Conservation (phyloP, 2,329 filamentous ascomycete species). For the Phyllosticta capitalensis region DNA sequence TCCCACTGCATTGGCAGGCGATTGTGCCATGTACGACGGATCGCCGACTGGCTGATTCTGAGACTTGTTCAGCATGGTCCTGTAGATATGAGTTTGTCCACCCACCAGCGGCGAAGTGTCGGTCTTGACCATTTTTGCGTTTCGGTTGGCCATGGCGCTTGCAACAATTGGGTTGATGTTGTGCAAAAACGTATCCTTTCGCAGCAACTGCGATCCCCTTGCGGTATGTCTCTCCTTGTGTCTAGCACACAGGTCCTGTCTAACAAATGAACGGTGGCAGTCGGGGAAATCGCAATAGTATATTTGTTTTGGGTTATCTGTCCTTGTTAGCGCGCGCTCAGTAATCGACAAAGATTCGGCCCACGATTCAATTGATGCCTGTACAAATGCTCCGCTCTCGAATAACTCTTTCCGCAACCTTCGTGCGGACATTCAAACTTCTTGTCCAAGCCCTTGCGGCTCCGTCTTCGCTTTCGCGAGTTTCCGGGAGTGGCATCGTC, state of each 20-base stretch:
- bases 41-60: background rate
- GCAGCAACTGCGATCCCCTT: slow-evolving; percentile 65
- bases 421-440: slow-evolving; percentile 63
- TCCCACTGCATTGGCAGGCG: background rate
- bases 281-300: slow-evolving; percentile 89
- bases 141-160: slow-evolving; percentile 18
- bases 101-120: slow-evolving; percentile 19
- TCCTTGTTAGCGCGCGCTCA: slow-evolving; percentile 8
- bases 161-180: slow-evolving; percentile 34
- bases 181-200: slow-evolving; percentile 57
- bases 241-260: slow-evolving; percentile 79
- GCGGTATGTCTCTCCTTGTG: slow-evolving; percentile 42
- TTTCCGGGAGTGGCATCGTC: slow-evolving; percentile 17
- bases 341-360: slow-evolving; percentile 22
- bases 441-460: slow-evolving; percentile 70
- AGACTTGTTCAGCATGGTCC: background rate
- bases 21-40: background rate
- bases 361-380: slow-evolving; percentile 89
- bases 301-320: slow-evolving; percentile 87
- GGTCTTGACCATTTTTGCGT: slow-evolving; percentile 15
- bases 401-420: slow-evolving; percentile 92
- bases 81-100: background rate
- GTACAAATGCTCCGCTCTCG: slow-evolving; percentile 91
- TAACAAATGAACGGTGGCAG: slow-evolving; percentile 82
- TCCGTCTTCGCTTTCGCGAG: slow-evolving; percentile 53